A percentile compares a stretch with the other conserved stretches of the same genome.
Evolutionary conservation across 2,329 filamentous ascomycete genomes (phyloP).

Genomic region (Metarhizium humberi): DNA sequence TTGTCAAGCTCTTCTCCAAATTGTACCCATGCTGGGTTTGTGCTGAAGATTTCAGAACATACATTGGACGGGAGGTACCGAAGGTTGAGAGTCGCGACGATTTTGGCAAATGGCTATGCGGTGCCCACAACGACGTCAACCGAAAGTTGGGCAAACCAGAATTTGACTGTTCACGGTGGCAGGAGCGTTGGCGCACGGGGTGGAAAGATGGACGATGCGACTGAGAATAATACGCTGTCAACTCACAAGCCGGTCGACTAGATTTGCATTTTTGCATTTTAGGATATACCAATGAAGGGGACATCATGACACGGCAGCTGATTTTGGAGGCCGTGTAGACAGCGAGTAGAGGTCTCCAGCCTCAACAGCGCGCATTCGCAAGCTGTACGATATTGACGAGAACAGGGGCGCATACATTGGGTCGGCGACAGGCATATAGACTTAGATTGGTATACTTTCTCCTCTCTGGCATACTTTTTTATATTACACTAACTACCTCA

Average conservation of each 20-base stretch:
- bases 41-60: slow-evolving; percentile 80
- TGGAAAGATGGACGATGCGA: slow-evolving; percentile 64
- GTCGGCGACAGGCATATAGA: neutral
- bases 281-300: too few relatives aligned
- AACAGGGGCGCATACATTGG: neutral
- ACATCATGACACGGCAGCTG: too few relatives aligned
- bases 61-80: slow-evolving; percentile 66
- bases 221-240: slow-evolving; percentile 17
- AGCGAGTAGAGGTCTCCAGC: neutral
- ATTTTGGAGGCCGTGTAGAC: neutral
- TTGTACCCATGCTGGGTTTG: slow-evolving; percentile 96
- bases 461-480: too few relatives aligned
- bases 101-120: slow-evolving; percentile 75
- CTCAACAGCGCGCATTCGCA: neutral
- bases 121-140: slow-evolving; percentile 82
- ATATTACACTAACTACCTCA: too few relatives aligned
- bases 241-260: neutral
- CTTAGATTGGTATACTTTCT: neutral
- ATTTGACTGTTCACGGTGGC: slow-evolving; percentile 87
- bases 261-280: too few relatives aligned
- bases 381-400: neutral
- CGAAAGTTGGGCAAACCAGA: slow-evolving; percentile 78
- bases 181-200: slow-evolving; percentile 89
- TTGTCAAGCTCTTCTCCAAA: slow-evolving; percentile 72
- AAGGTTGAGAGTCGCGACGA: slow-evolving; percentile 50